Percentiles rank a stretch among this genome's conserved stretches.
Evolutionary conservation across 805 yeast species (phyloP).

Genomic region (Ogataea salicorniae): DNA sequence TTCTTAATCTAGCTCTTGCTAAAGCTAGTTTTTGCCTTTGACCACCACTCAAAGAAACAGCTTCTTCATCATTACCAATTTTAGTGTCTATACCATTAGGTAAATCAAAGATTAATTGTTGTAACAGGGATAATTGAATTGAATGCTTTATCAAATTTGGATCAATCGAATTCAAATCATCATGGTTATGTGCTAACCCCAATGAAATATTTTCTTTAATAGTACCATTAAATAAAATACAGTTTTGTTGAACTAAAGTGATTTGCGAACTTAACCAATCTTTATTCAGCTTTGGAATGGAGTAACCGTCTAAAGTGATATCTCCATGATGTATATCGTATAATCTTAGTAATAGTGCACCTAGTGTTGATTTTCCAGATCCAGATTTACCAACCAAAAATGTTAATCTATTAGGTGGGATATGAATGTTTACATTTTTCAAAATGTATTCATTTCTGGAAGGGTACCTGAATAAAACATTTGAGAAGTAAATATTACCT

Average conservation of each 20-base stretch:
- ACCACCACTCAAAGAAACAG: conserved; percentile 75
- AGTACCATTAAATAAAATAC: conserved; percentile 60
- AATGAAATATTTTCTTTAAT: conserved; percentile 54
- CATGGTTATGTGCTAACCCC: conserved; percentile 10
- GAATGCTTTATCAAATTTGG: conserved; percentile 37
- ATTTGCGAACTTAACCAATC: conserved; percentile 58
- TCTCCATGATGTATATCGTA: conserved; percentile 53
- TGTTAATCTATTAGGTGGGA: conserved; percentile 43
- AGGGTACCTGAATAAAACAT: conserved; percentile 63
- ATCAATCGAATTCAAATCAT: conserved; percentile 15
- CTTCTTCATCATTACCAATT: conserved; percentile 36
- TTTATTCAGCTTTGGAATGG: conserved; percentile 37
- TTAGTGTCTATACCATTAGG: conserved; percentile 53
- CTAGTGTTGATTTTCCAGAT: conserved; percentile 85
- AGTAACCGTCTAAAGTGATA: conserved; percentile 51
- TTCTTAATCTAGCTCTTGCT: conserved; percentile 73
- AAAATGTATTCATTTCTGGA: conserved; percentile 47
- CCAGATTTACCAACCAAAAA: conserved; percentile 88
- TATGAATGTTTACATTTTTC: conserved; percentile 37
- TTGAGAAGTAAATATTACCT: conserved; percentile 50
- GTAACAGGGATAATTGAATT: conserved; percentile 46
- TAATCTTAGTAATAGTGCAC: conserved; percentile 54
- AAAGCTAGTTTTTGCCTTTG: conserved; percentile 80
- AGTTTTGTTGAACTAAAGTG: conserved; percentile 69
- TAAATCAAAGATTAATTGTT: conserved; percentile 41